Evolutionary conservation across 2,329 filamentous ascomycete species (phyloP).

Genomic region (Diaporthe citriasiana): DNA sequence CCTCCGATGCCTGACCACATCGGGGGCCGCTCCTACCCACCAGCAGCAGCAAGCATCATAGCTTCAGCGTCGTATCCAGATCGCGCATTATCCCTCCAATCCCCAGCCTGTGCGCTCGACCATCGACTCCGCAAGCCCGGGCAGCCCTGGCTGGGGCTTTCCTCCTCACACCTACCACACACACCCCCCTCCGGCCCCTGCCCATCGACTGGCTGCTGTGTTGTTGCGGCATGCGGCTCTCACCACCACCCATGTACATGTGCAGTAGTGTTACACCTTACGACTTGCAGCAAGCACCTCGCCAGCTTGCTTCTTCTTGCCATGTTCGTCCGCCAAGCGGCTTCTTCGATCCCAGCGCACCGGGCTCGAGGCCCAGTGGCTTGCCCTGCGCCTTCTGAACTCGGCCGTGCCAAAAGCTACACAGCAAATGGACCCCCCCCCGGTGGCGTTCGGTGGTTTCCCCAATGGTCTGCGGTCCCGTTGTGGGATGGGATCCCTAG

Average conservation of each 20-base stretch:
- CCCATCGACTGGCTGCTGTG: neutral
- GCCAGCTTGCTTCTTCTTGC: slow-evolving; percentile 21
- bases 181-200: neutral
- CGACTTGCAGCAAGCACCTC: slow-evolving; percentile 22
- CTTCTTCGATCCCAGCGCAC: slow-evolving; percentile 24
- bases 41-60: neutral
- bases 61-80: slow-evolving; percentile 42
- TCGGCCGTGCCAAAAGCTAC: neutral
- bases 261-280: slow-evolving; percentile 8
- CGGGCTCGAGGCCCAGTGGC: slow-evolving; percentile 28
- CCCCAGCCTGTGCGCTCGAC: slow-evolving; percentile 28
- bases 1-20: slow-evolving; percentile 18
- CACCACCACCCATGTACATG: slow-evolving; percentile 14
- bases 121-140: slow-evolving; percentile 25
- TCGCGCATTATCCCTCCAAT: slow-evolving; percentile 37
- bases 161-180: slow-evolving; percentile 10
- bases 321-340: slow-evolving; percentile 19
- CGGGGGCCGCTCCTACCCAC: slow-evolving; percentile 25
- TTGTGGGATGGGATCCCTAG: slow-evolving; percentile 22
- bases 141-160: slow-evolving; percentile 27
- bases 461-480: slow-evolving; percentile 23
- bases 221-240: slow-evolving; percentile 21
- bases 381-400: slow-evolving; percentile 25
- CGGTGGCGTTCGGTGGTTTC: slow-evolving; percentile 35
- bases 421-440: neutral